Base-by-base conservation (phyloP, 768 basidiomycete genomes). In the Trametes cingulata region DNA sequence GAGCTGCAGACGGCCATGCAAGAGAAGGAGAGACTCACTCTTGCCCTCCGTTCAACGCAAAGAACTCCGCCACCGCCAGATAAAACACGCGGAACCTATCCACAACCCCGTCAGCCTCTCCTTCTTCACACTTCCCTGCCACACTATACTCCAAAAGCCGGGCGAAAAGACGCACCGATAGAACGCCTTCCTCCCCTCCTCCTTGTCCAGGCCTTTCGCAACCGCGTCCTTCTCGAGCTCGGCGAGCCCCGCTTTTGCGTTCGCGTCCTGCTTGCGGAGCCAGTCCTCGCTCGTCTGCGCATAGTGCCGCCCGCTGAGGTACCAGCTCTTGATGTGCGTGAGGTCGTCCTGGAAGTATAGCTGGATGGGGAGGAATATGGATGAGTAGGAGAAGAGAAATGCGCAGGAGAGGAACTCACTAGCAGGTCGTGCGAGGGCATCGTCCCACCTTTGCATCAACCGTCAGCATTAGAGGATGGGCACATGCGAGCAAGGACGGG, bases 381-480 rank as follows among this genome's bases (percentile, higher is more conserved):
- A 10, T 33, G 42, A 22, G 19, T 24, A 22, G n/a, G 62, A 2
- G 19, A 41, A 51, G 17, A 5, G 27, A 29, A 41, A 12, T 36
- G 17, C 40, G 58, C 15, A 40, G 25, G 27, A 39, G 15, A 25
- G 17, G 20, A 19, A 67, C 78, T 35, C 49, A 84, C 80, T 35
- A 85, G 73, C n/a, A 85, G 75, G 62, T 86, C 85, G 65, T 82
- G 80, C 0, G 86, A 88, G 27, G 84, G 82, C 87, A 88, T 89
- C 1, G 86, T 89, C 8, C 87, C 86, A n/a, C 87, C 84, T 80
- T 57, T 3, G 60, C 3, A 33, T 12, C 7, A 40, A 43, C 27
- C 19, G 22, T 39, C 25, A 20, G 24, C 47, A 48, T 20, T 47
- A 39, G 43, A 29, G 6, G 13, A 47, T 37, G 36, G 3, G 17